A percentile compares a stretch with the other conserved stretches of the same genome.
phyloP scores from a whole-genome alignment of 164 flowering plant species.

The Piper betle region DNA sequence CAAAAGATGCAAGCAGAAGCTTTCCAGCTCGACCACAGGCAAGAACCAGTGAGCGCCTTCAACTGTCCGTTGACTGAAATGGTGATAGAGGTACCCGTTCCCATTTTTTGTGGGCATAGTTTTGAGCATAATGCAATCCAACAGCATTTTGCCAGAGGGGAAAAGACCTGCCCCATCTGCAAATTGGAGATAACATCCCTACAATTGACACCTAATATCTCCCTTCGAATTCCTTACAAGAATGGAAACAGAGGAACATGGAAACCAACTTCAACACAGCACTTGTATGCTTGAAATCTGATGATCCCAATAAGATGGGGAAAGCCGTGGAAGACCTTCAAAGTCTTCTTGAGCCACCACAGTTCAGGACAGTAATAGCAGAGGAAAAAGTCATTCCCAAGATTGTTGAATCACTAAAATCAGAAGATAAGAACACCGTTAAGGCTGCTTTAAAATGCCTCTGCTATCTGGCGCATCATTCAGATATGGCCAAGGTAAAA shows the following conservation, averaged over 20 bases:
- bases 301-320: slow-evolving; percentile 5
- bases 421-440: slow-evolving; percentile 2
- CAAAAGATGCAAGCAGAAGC: slow-evolving; percentile 14
- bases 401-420: slow-evolving; percentile 9
- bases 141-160: slow-evolving; percentile 11
- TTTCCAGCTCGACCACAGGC: slow-evolving; percentile 11
- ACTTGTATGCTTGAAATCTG: slow-evolving; percentile 8
- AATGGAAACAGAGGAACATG: slow-evolving; percentile 13
- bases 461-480: slow-evolving; percentile 8
- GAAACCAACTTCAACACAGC: slow-evolving; percentile 9
- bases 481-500: slow-evolving; percentile 15
- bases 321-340: slow-evolving; percentile 13
- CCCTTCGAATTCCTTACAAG: slow-evolving; percentile 11
- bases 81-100: slow-evolving; percentile 15
- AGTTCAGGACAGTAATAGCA: slow-evolving; percentile 5
- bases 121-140: slow-evolving; percentile 14
- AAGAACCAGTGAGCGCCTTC: slow-evolving; percentile 3
- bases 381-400: slow-evolving; percentile 11
- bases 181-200: slow-evolving; percentile 7
- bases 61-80: slow-evolving; percentile 9
- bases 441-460: slow-evolving; percentile 21
- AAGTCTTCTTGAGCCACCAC: slow-evolving; percentile 9
- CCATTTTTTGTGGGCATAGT: slow-evolving; percentile 15
- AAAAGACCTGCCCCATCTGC: slow-evolving; percentile 15
- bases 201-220: slow-evolving; percentile 9